Percentiles rank a stretch among this genome's conserved stretches.
phyloP scores from a whole-genome alignment of 352 stramenopile genomes.

The Globisporangium uncinulatum region DNA sequence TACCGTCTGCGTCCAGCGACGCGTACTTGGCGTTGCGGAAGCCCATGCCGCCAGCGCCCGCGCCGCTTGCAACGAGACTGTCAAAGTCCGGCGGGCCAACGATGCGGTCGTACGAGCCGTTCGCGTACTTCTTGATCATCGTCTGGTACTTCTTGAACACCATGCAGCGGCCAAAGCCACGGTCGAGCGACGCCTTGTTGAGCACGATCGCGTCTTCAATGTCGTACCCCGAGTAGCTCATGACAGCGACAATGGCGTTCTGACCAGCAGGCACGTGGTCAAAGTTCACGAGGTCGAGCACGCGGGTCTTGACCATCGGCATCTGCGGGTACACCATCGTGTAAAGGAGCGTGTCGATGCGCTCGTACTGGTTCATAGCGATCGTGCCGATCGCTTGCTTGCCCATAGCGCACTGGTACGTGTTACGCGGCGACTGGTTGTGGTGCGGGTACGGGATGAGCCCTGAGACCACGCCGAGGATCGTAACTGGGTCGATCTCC shows the following conservation, averaged over 20 bases:
- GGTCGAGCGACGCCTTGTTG: slow-evolving; percentile 96
- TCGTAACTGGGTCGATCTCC: slow-evolving; percentile 99
- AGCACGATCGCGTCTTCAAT: slow-evolving; percentile 99
- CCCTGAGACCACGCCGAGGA: slow-evolving; percentile 97
- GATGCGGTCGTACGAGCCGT: slow-evolving; percentile 95
- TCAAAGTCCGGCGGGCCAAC: slow-evolving; percentile 89
- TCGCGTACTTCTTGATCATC: slow-evolving; percentile 96
- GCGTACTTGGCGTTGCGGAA: slow-evolving; percentile 90
- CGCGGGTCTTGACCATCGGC: slow-evolving; percentile 98
- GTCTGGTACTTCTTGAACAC: slow-evolving; percentile 98
- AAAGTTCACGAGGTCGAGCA: slow-evolving; percentile 98
- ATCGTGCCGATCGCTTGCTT: slow-evolving; percentile 99
- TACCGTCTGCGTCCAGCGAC: slow-evolving; percentile 96
- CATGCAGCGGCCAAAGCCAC: slow-evolving; percentile 98
- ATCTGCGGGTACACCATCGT: slow-evolving; percentile 99
- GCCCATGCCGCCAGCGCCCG: slow-evolving; percentile 33
- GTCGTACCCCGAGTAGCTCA: slow-evolving; percentile 99
- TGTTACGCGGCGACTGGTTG: slow-evolving; percentile 99
- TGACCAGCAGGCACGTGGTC: slow-evolving; percentile 97
- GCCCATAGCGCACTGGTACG: slow-evolving; percentile 99
- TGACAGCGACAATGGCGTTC: slow-evolving; percentile 99
- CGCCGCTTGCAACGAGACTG: slow-evolving; percentile 46
- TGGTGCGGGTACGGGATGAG: slow-evolving; percentile 99
- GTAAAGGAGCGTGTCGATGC: slow-evolving; percentile 98
- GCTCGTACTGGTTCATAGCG: slow-evolving; percentile 98